Conservation (phyloP, 495 filamentous ascomycete species). For the Hyaloscypha variabilis region DNA sequence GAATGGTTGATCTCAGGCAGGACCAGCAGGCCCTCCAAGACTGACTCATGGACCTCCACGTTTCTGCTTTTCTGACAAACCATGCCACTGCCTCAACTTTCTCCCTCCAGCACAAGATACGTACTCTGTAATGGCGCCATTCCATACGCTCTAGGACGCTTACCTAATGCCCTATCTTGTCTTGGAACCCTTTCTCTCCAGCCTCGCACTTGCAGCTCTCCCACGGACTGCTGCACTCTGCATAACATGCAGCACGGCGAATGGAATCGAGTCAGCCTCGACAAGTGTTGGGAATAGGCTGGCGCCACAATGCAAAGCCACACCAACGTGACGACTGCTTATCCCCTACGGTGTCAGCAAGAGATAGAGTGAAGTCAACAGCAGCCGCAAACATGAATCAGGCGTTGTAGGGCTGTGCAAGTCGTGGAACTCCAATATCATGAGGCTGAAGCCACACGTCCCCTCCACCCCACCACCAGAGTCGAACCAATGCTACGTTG, state of each 20-base stretch:
- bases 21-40: neutral
- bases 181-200: no score
- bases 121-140: neutral
- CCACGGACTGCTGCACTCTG: neutral
- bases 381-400: no score
- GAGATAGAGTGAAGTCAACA: no score
- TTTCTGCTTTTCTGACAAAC: neutral
- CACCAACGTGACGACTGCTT: neutral
- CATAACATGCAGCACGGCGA: neutral
- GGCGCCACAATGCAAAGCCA: neutral
- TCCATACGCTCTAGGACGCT: no score
- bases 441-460: neutral
- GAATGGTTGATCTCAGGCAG: neutral
- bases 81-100: no score
- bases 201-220: no score
- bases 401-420: slow-evolving; percentile 6
- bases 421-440: neutral
- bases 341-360: no score
- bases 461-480: slow-evolving; percentile 14
- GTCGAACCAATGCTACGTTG: slow-evolving; percentile 5
- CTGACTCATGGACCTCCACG: neutral
- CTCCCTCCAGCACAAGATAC: neutral
- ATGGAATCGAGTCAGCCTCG: neutral
- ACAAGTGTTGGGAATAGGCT: neutral
- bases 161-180: no score